Evolutionary conservation across 306 rosid genomes (phyloP), one percentile per base, ranked within the genome.

Genomic region (Acacia crassicarpa): DNA sequence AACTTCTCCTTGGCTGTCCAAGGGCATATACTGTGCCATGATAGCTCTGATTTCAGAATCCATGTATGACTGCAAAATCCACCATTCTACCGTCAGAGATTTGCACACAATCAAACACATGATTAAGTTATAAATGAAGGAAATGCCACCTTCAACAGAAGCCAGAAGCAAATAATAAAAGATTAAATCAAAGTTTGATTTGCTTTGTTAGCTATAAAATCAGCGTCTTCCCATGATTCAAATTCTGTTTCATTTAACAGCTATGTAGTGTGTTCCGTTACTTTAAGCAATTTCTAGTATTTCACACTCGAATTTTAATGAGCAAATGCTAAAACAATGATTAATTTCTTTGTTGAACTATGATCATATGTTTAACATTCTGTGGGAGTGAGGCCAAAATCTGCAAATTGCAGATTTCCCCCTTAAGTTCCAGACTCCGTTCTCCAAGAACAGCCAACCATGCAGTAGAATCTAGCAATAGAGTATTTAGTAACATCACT

Each of bases 11-110:
- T 94, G 98, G 90, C 94, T 92, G 88, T 94, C 98, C 79, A 94
- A 88, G 66, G 98, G 98, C 98, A 94, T 94, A 81, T 94, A 94
- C 78, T 94, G 98, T 67, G 97, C 96, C 98, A 94, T 94, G 83
- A 94, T 94, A 72, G 98, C 98, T 85, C 97, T 89, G 85, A 94
- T 92, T 88, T 94, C 98, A 5, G 97, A 94, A 85, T 94, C 98
- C 98, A 94, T 94, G 87, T 94, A 94, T 68, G 91, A 88, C 98
- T 94, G 97, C 92, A 91, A 81, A 81, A 84, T 83, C 71, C 81
- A 86, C 78, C 77, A 82, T 51, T 86, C 27, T 19, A 32, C 70
- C 75, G 61, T 35, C 56, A 65, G 45, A 65, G 54, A 58, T 66
- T 40, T 70, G 17, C 35, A 72, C 44, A 59, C 68, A 69, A 54